Percentiles rank a stretch among this genome's conserved stretches.
phyloP scores from a whole-genome alignment of 768 basidiomycete species.

The Russula sp. region DNA sequence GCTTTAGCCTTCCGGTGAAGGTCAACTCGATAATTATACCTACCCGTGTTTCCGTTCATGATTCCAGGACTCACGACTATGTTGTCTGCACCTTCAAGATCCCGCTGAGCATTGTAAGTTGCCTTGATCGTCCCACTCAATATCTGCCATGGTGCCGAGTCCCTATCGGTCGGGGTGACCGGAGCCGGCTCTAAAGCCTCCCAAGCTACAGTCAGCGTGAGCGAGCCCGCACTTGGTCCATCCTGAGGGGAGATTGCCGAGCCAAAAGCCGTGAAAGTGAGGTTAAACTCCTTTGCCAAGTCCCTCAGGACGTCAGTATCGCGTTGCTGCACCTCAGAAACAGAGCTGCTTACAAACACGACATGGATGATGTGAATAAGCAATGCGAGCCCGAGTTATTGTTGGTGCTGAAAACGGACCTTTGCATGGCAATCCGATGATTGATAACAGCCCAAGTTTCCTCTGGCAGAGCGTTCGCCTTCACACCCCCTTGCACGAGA shows the following conservation, averaged over 20 bases:
- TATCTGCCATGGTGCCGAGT: slow-evolving; percentile 35
- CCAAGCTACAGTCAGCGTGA: slow-evolving; percentile 35
- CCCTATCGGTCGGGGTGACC: slow-evolving; percentile 34
- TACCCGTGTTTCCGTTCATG: slow-evolving; percentile 35
- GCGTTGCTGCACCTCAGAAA: slow-evolving; percentile 30
- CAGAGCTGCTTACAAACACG: slow-evolving; percentile 27
- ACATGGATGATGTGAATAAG: neutral
- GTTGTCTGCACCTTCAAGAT: slow-evolving; percentile 22
- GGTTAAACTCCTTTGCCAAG: slow-evolving; percentile 36
- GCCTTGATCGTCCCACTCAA: slow-evolving; percentile 43
- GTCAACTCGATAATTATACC: slow-evolving; percentile 1
- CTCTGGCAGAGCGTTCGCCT: slow-evolving; percentile 45
- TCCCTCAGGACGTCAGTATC: slow-evolving; percentile 28
- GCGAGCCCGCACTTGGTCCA: slow-evolving; percentile 31
- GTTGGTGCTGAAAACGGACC: slow-evolving; percentile 10
- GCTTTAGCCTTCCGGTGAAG: neutral
- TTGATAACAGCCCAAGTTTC: slow-evolving; percentile 31
- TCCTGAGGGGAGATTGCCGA: slow-evolving; percentile 26
- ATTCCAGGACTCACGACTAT: slow-evolving; percentile 38
- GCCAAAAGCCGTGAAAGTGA: slow-evolving; percentile 40
- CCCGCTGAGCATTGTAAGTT: slow-evolving; percentile 32
- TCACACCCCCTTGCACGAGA: slow-evolving; percentile 38
- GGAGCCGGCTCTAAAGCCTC: slow-evolving; percentile 38
- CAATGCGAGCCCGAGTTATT: no score
- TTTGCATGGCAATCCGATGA: slow-evolving; percentile 32